phyloP scores from a whole-genome alignment of 2,329 filamentous ascomycete genomes.

The Botrytis hyacinthi region DNA sequence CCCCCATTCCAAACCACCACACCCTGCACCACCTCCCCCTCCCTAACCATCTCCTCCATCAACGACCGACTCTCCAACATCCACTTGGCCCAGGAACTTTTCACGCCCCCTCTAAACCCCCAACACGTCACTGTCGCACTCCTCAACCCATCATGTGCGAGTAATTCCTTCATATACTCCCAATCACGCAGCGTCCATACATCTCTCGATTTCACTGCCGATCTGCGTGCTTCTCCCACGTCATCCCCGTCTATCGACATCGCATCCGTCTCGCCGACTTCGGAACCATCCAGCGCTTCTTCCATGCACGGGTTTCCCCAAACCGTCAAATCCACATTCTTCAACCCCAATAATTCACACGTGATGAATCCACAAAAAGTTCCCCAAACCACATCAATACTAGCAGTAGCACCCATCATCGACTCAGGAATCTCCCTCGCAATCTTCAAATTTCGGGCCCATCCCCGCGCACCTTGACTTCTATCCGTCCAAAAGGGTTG shows the following conservation, averaged over 20 bases:
- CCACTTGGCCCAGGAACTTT: conserved; percentile 29
- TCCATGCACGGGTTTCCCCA: conserved; percentile 24
- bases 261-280: neutral
- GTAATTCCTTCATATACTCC: conserved; percentile 28
- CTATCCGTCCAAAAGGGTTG: conserved; percentile 31
- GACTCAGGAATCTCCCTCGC: conserved; percentile 28
- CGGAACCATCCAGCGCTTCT: neutral
- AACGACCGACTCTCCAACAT: conserved; percentile 32
- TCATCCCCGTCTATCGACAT: neutral
- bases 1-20: conserved; percentile 19
- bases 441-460: conserved; percentile 28
- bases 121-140: conserved; percentile 32
- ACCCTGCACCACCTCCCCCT: conserved; percentile 27
- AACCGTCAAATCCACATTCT: conserved; percentile 31
- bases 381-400: conserved; percentile 27
- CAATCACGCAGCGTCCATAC: conserved; percentile 28
- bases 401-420: neutral
- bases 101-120: conserved; percentile 27
- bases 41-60: conserved; percentile 32
- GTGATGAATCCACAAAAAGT: conserved; percentile 22
- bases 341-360: conserved; percentile 16
- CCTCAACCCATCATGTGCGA: conserved; percentile 24
- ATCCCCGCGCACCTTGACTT: conserved; percentile 23
- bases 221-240: neutral
- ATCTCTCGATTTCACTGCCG: neutral